A percentile compares a stretch with the other conserved stretches of the same genome.
Conservation (phyloP, 129 eudicot species). For the Helianthus annuus region HanXRQr2.0-SUNRISE NC_035445.2:164683549-164684048, state of each 20-base stretch:
- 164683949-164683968: background rate
- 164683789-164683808: background rate
- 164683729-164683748: no score
- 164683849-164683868: background rate
- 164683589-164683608: no score
- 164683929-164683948: background rate
- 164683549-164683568: no score
- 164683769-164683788: no score
- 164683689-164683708: no score
- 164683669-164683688: no score
- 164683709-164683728: no score
- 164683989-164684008: background rate
- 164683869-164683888: background rate
- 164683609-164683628: no score
- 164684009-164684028: background rate
- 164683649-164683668: no score
- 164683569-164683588: no score
- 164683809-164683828: background rate
- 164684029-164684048: constrained; percentile 4
- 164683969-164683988: background rate
- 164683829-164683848: background rate
- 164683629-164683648: no score
- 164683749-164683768: no score
- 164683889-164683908: background rate
- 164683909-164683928: background rate